These are phyloP conservation scores for Paracamarosporium sp. DNA, from an alignment of 2,329 filamentous ascomycete genomes.

Conservation along the genomic window DNA sequence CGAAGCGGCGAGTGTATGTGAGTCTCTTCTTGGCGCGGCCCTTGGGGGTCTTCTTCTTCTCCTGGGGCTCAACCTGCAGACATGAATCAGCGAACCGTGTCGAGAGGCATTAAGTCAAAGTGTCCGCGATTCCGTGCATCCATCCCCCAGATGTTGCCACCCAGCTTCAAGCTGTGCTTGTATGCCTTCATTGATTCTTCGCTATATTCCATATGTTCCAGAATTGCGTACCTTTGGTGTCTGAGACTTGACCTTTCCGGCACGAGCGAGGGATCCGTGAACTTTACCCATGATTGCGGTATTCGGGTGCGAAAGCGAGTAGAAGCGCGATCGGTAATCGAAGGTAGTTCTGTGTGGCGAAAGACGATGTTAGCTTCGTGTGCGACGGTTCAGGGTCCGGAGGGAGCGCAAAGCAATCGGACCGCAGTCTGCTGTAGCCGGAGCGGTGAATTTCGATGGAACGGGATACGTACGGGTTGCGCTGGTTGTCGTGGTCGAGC, in stretches of 20 bases:
- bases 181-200: background rate
- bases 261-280: constrained; percentile 93
- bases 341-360: constrained; percentile 35
- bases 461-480: constrained; percentile 43
- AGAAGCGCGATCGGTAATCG: constrained; percentile 27
- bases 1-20: constrained; percentile 95
- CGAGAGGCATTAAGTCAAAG: background rate
- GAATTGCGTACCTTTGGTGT: constrained; percentile 17
- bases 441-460: constrained; percentile 2
- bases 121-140: background rate
- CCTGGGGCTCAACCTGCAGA: constrained; percentile 79
- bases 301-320: constrained; percentile 39
- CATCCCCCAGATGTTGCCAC: background rate
- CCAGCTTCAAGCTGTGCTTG: background rate
- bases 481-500: constrained; percentile 21
- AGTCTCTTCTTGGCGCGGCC: constrained; percentile 97
- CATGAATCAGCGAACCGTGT: constrained; percentile 29
- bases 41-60: constrained; percentile 98
- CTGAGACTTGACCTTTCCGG: constrained; percentile 86
- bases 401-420: background rate
- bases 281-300: constrained; percentile 84
- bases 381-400: constrained; percentile 15
- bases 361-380: constrained; percentile 28
- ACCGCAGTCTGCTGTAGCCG: background rate
- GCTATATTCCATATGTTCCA: background rate